Evolutionary conservation across 352 stramenopile genomes (phyloP).

Genomic region (Peronosclerospora sorghi): DNA sequence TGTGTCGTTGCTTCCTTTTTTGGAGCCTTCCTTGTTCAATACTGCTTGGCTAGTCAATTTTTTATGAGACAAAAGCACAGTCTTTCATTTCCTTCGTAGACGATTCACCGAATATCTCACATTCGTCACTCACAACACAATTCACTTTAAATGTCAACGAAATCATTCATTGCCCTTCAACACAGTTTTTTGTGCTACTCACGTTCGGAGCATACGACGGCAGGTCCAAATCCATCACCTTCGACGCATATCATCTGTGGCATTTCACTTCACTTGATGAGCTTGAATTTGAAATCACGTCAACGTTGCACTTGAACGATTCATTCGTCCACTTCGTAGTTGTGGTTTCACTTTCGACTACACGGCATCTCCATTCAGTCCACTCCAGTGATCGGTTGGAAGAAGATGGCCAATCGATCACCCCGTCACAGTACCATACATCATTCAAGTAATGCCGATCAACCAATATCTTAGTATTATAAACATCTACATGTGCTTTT

Average conservation of each 20-base stretch:
- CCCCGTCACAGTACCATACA: not conserved
- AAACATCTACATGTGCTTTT: too few relatives aligned
- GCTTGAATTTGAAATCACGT: slow-evolving; percentile 71
- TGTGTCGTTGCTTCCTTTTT: not conserved
- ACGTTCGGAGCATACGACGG: slow-evolving; percentile 17
- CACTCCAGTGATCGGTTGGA: slow-evolving; percentile 56
- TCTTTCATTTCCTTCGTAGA: not conserved
- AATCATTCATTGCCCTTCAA: slow-evolving; percentile 19
- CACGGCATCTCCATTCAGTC: slow-evolving; percentile 44
- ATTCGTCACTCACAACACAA: slow-evolving; percentile 18
- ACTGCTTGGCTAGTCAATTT: too few relatives aligned
- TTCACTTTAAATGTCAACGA: slow-evolving; percentile 6
- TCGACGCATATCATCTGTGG: slow-evolving; percentile 60
- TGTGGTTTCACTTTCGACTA: slow-evolving; percentile 56
- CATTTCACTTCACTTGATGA: slow-evolving; percentile 54
- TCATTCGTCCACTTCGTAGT: slow-evolving; percentile 49
- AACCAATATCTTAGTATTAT: too few relatives aligned
- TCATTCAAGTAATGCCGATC: too few relatives aligned
- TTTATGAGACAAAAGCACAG: not conserved
- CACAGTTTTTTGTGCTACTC: not conserved
- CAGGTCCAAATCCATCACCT: slow-evolving; percentile 54
- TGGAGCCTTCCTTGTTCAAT: too few relatives aligned
- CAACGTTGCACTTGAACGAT: slow-evolving; percentile 34
- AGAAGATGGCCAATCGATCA: slow-evolving; percentile 39
- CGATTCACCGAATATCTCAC: slow-evolving; percentile 18